These are phyloP conservation scores for Schizosaccharomyces japonicus DNA, from an alignment of 805 yeast genomes.

Conservation along the genomic window DNA sequence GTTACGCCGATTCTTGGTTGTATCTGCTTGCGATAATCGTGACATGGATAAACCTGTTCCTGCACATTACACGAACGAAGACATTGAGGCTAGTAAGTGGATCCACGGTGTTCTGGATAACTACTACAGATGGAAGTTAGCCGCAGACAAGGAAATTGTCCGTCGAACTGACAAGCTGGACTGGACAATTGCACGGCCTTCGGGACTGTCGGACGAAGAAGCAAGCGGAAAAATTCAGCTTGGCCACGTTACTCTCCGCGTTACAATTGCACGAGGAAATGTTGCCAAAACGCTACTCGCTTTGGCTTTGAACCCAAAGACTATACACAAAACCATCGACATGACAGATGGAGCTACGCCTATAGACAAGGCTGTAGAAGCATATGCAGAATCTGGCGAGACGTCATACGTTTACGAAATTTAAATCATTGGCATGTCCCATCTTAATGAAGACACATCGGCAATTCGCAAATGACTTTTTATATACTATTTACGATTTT, in stretches of 20 bases:
- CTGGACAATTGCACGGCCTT: constrained; percentile 1
- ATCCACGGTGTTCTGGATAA: background rate
- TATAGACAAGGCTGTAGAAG: background rate
- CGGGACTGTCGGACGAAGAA: background rate
- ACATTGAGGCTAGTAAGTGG: background rate
- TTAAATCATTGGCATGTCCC: background rate
- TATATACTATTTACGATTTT: too few relatives aligned
- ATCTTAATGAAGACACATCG: too few relatives aligned
- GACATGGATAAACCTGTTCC: constrained; percentile 1
- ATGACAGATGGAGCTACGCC: background rate
- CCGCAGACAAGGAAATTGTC: constrained; percentile 1
- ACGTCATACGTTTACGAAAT: background rate
- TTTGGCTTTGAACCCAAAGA: background rate
- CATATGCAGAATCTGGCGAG: background rate
- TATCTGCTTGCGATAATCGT: background rate
- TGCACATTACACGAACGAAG: background rate
- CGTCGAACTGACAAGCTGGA: background rate
- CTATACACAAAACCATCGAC: background rate
- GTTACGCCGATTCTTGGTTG: background rate
- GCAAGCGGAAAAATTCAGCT: background rate
- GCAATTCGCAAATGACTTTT: too few relatives aligned
- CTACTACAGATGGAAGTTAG: background rate
- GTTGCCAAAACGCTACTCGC: background rate
- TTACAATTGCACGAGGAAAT: background rate
- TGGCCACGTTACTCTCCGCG: background rate